These are phyloP conservation scores for Mycena epipterygia DNA, from an alignment of 768 basidiomycete species.

Conservation along the genomic window DNA sequence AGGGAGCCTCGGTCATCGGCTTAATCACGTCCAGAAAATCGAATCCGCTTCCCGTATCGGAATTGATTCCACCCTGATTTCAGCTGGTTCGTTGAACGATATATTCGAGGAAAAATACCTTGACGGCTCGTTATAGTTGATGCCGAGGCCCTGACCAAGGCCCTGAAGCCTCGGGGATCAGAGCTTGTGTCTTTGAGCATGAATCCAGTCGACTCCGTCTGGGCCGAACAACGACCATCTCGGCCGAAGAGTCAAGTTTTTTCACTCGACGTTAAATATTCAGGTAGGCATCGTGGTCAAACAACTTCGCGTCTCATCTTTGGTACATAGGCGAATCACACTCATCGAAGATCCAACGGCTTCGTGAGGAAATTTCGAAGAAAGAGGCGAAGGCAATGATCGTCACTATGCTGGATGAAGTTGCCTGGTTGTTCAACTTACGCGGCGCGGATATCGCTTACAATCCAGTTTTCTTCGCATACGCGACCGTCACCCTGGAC, in stretches of 20 bases:
- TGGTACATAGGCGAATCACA: conserved; percentile 56
- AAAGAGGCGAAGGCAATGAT: conserved; percentile 80
- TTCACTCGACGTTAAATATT: conserved; percentile 79
- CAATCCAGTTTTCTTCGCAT: conserved; percentile 94
- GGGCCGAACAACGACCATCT: conserved; percentile 75
- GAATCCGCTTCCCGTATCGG: conserved; percentile 76
- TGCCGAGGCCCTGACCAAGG: conserved; percentile 70
- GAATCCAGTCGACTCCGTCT: conserved; percentile 87
- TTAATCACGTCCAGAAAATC: conserved; percentile 62
- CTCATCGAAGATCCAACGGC: conserved; percentile 72
- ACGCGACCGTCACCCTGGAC: conserved; percentile 79
- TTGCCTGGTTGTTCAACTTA: conserved; percentile 95
- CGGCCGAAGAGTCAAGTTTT: conserved; percentile 79
- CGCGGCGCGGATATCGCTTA: conserved; percentile 93
- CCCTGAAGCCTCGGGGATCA: conserved; percentile 68
- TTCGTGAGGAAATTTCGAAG: conserved; percentile 76
- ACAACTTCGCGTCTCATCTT: background rate
- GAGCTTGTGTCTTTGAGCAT: conserved; percentile 71
- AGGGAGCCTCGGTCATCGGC: background rate
- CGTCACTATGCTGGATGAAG: conserved; percentile 92
- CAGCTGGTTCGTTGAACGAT: conserved; percentile 62
- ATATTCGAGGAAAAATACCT: background rate
- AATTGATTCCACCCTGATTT: conserved; percentile 84
- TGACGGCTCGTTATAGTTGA: conserved; percentile 60
- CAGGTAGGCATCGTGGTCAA: conserved; percentile 57